Conservation (phyloP, 306 rosid genomes). For the Cucurbita argyrosperma region DNA sequence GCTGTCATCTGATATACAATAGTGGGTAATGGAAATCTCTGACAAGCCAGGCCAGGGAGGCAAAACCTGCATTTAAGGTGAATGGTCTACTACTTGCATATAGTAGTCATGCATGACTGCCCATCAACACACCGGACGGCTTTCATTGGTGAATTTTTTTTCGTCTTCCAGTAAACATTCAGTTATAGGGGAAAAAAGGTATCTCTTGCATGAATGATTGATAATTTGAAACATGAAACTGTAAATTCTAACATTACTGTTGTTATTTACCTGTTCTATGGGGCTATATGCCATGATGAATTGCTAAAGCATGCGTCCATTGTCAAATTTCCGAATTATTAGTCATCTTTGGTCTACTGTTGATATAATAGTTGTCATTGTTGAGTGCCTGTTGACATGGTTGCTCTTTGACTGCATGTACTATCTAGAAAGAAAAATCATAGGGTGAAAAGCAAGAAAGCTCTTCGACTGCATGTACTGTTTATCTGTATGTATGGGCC, state of each 20-base stretch:
- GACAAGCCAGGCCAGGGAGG: constrained; percentile 82
- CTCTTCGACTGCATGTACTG: neutral
- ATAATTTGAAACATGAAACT: neutral
- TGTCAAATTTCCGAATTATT: neutral
- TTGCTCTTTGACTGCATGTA: neutral
- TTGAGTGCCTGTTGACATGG: neutral
- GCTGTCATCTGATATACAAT: constrained; percentile 8
- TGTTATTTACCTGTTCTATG: neutral
- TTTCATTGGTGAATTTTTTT: neutral
- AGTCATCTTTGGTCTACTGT: neutral
- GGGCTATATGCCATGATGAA: neutral
- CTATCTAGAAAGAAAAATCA: neutral
- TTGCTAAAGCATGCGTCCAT: neutral
- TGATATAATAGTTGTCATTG: neutral
- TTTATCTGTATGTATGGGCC: neutral
- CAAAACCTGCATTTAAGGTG: constrained; percentile 94
- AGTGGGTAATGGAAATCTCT: constrained; percentile 98
- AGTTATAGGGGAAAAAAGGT: neutral
- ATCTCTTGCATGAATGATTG: neutral
- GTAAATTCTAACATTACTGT: neutral
- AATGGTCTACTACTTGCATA: constrained; percentile 13
- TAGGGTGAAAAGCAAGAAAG: too few relatives aligned
- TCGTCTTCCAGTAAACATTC: neutral
- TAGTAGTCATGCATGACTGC: neutral
- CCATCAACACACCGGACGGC: neutral